phyloP scores from a whole-genome alignment of 1,284 basidiomycete species.

The Apiotrichum akiyoshidainum region DNA sequence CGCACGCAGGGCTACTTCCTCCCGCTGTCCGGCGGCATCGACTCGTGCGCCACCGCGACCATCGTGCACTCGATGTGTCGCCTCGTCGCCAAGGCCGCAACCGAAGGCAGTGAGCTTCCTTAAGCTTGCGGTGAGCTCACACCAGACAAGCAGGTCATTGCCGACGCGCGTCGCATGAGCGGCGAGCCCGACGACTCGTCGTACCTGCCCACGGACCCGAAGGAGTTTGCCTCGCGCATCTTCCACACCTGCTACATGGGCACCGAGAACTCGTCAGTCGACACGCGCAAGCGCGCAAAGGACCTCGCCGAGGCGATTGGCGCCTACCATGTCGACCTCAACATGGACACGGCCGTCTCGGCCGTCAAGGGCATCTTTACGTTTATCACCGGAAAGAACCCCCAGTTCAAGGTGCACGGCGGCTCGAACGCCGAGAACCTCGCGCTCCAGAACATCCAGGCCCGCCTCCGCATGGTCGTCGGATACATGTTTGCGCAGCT shows the following conservation, averaged over 20 bases:
- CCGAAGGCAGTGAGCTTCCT: conserved; percentile 61
- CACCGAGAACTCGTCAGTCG: conserved; percentile 86
- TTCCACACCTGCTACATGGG: conserved; percentile 99
- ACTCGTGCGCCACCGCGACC: conserved; percentile 91
- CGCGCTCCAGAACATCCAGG: conserved; percentile 97
- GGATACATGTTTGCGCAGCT: conserved; percentile 96
- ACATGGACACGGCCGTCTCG: conserved; percentile 90
- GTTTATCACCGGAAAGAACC: conserved; percentile 75
- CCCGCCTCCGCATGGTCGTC: conserved; percentile 90
- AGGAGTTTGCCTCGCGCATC: conserved; percentile 78
- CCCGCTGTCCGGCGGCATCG: conserved; percentile 95
- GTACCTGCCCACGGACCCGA: conserved; percentile 80
- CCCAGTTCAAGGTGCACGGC: conserved; percentile 84
- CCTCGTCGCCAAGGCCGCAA: conserved; percentile 72
- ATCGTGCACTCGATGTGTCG: conserved; percentile 97
- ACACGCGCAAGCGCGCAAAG: conserved; percentile 82
- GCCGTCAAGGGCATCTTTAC: conserved; percentile 79
- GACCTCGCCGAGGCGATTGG: conserved; percentile 84
- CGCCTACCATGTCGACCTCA: conserved; percentile 91
- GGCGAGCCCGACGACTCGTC: conserved; percentile 74
- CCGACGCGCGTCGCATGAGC: conserved; percentile 82
- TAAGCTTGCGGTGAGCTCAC: neutral
- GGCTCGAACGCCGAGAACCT: conserved; percentile 86
- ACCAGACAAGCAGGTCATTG: conserved; percentile 78
- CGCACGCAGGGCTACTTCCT: conserved; percentile 93